Conservation (phyloP, 1,284 basidiomycete genomes). For the Fomitiporia mediterranea region DNA sequence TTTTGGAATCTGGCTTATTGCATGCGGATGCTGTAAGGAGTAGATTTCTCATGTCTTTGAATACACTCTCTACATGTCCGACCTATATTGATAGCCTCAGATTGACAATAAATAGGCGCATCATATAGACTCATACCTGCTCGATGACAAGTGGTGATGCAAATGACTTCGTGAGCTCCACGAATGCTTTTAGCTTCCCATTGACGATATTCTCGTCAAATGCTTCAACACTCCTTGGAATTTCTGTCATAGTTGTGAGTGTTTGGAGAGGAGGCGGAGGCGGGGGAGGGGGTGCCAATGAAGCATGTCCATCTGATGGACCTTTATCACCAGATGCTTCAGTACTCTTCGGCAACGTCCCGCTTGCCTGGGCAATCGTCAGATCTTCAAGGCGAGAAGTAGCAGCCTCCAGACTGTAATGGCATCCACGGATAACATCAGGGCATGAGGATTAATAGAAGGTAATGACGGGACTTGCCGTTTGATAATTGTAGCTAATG, state of each 20-base stretch:
- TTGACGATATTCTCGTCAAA: conserved; percentile 75
- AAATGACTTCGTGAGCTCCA: conserved; percentile 71
- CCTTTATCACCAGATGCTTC: conserved; percentile 28
- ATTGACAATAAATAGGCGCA: not conserved
- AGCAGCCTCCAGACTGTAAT: conserved; percentile 78
- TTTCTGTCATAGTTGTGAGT: conserved; percentile 36
- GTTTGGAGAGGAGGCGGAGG: conserved; percentile 36
- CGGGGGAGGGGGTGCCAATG: conserved; percentile 38
- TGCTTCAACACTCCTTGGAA: conserved; percentile 61
- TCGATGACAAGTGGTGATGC: conserved; percentile 69
- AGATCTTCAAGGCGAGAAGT: conserved; percentile 94
- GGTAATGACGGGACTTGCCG: conserved; percentile 46
- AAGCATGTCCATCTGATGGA: conserved; percentile 28
- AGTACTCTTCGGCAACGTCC: conserved; percentile 24
- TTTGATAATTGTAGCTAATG: conserved; percentile 76
- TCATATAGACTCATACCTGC: conserved; percentile 50
- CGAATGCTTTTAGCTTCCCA: conserved; percentile 68
- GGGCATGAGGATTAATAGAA: conserved; percentile 16
- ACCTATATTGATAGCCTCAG: conserved; percentile 46
- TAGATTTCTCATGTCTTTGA: conserved; percentile 64
- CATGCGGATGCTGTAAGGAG: conserved; percentile 69
- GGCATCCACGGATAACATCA: conserved; percentile 9
- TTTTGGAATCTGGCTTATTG: conserved; percentile 71
- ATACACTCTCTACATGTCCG: conserved; percentile 63
- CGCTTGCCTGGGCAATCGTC: conserved; percentile 43